phyloP scores from a whole-genome alignment of 1,139 yeast genomes.

The Suhomyces maxii region DNA sequence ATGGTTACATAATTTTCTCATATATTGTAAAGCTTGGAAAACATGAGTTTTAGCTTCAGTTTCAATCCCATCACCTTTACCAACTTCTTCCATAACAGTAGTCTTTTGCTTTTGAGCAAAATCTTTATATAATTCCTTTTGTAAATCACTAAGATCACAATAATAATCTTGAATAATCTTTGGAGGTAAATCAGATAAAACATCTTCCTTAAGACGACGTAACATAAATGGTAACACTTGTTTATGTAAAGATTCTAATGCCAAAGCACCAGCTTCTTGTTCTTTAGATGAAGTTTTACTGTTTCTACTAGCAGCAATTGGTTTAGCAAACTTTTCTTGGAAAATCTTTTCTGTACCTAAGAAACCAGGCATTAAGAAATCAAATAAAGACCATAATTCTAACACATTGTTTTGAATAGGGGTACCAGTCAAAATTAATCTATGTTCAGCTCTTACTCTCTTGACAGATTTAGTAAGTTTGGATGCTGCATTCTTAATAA shows the following conservation, averaged over 20 bases:
- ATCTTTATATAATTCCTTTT: conserved; percentile 82
- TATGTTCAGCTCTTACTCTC: conserved; percentile 76
- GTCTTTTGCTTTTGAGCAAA: conserved; percentile 87
- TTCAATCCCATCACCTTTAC: conserved; percentile 35
- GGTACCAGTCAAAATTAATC: conserved; percentile 91
- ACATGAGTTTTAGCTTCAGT: conserved; percentile 77
- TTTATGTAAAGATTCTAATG: conserved; percentile 91
- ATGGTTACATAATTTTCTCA: conserved; percentile 96
- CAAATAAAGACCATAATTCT: conserved; percentile 96
- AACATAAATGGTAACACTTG: conserved; percentile 96
- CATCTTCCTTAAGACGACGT: conserved; percentile 95
- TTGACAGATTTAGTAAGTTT: conserved; percentile 90
- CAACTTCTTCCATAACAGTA: conserved; percentile 65
- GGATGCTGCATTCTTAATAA: conserved; percentile 87
- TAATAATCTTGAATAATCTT: conserved; percentile 97
- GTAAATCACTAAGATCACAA: conserved; percentile 91
- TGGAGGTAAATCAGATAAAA: conserved; percentile 93
- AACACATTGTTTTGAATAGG: conserved; percentile 97
- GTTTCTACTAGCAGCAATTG: conserved; percentile 91
- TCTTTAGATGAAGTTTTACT: conserved; percentile 90
- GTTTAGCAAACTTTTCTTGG: conserved; percentile 94
- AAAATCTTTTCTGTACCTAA: conserved; percentile 92
- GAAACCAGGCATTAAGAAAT: conserved; percentile 98
- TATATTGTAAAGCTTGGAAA: conserved; percentile 95
- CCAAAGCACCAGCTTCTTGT: conserved; percentile 96